Base-by-base conservation (phyloP, 805 yeast genomes). In the Kluyveromyces wickerhamii region DNA sequence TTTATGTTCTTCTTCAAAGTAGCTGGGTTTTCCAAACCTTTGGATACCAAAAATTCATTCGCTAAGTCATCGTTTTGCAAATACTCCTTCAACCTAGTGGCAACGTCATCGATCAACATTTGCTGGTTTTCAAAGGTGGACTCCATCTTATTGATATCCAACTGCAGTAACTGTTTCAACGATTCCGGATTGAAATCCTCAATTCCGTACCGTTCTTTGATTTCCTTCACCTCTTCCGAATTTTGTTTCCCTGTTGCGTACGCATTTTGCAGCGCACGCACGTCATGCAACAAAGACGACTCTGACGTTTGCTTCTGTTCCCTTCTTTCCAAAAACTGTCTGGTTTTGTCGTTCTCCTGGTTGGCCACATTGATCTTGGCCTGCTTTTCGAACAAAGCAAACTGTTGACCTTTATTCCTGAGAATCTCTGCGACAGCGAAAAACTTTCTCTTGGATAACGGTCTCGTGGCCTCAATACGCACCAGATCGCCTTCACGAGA, bases 401-500 rank as follows among this genome's bases (percentile, higher is more conserved):
- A 85, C 59, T 86, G 89, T 53, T 87, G 88, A 72, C 96, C 97
- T 61, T 82, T 77, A 52, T 84, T 80, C 55, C 71, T 77, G 62
- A 85, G 74, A 56, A 89, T 84, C 54, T 89, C 96, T 2, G 96
- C 95, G 39, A 89, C 77, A 7, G 96, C 87, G 65, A 89, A 89
- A 41, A 71, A 74, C 60, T 89, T 89, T 40, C 79, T 69, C 12
- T 88, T 73, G 12, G 94, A 79, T 27, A 87, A 61, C 27, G 95
- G 94, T 44, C 95, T 79, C 23, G 87, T 80, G 22, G 85, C 74
- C 60, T 89, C 95, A 38, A 89, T 85, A 60, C 97, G 76, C 11
- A 92, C 97, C 42, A 89, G 67, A 64, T 89, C 98, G 29, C 98
- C 98, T 57, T 87, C 95, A 54, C 87, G 79, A 48, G 96, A 84